phyloP scores from a whole-genome alignment of 1,139 yeast species.

The Candida sojae region DNA sequence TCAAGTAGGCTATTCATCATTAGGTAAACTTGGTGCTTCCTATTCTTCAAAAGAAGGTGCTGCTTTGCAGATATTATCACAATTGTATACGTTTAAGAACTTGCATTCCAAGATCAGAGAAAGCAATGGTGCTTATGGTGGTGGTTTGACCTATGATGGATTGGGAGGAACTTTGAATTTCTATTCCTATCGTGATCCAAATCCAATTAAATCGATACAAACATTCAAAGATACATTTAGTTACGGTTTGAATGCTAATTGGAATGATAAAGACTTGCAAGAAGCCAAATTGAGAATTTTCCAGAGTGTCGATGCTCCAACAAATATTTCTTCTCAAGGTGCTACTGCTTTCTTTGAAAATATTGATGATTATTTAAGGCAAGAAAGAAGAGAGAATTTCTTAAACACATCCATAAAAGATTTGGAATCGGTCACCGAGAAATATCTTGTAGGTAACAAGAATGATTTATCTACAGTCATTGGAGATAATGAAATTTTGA shows the following conservation, averaged over 20 bases:
- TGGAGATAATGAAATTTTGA: conserved; percentile 46
- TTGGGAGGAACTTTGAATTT: conserved; percentile 78
- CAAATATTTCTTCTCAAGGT: conserved; percentile 80
- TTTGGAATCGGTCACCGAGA: conserved; percentile 61
- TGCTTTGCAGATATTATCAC: conserved; percentile 77
- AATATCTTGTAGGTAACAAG: conserved; percentile 45
- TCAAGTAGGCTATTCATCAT: conserved; percentile 84
- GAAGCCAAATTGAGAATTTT: conserved; percentile 90
- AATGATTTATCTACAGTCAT: conserved; percentile 47
- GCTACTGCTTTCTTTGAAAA: conserved; percentile 64
- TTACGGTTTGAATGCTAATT: conserved; percentile 53
- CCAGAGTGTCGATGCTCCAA: conserved; percentile 91
- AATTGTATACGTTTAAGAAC: conserved; percentile 76
- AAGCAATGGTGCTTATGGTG: conserved; percentile 98
- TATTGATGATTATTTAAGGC: conserved; percentile 78
- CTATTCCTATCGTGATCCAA: conserved; percentile 94
- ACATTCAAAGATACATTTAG: conserved; percentile 61
- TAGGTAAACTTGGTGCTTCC: conserved; percentile 66
- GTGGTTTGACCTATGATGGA: conserved; percentile 85
- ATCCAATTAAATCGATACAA: conserved; percentile 67
- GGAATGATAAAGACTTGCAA: conserved; percentile 66
- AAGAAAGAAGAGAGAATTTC: conserved; percentile 72
- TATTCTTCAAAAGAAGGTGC: conserved; percentile 80
- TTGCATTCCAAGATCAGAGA: conserved; percentile 90
- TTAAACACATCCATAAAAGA: conserved; percentile 66